phyloP scores from a whole-genome alignment of 148 eudicot species.

The Beta vulgaris region DNA sequence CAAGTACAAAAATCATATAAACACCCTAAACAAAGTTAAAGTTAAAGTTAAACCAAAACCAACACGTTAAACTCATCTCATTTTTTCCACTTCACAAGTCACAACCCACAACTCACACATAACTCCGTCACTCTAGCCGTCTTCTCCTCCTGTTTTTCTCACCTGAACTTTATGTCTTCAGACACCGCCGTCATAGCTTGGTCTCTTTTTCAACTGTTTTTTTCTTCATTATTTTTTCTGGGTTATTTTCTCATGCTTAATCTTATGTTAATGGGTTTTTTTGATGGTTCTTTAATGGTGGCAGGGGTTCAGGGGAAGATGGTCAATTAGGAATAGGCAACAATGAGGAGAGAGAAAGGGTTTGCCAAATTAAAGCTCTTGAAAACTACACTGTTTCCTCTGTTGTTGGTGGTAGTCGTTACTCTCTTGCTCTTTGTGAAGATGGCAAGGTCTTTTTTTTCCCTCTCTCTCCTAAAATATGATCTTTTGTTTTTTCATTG shows the following conservation, averaged over 20 bases:
- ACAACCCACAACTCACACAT: no score
- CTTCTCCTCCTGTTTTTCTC: background rate
- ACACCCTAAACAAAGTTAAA: background rate
- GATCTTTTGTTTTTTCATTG: background rate
- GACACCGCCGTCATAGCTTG: conserved; percentile 66
- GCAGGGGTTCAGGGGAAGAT: conserved; percentile 99
- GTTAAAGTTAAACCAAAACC: background rate
- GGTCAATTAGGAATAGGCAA: conserved; percentile 89
- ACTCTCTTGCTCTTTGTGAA: conserved; percentile 87
- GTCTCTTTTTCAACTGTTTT: conserved; percentile 25
- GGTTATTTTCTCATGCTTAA: background rate
- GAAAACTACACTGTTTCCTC: conserved; percentile 42
- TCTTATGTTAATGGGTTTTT: background rate
- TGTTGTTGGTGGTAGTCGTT: conserved; percentile 93
- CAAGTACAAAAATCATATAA: no score
- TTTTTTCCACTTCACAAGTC: background rate
- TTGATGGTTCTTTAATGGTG: background rate
- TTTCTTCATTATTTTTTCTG: background rate
- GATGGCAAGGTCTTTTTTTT: conserved; percentile 70
- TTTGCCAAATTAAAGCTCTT: conserved; percentile 61
- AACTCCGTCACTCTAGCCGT: conserved; percentile 11
- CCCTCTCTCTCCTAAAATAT: background rate
- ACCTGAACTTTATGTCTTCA: conserved; percentile 33
- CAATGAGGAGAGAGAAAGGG: conserved; percentile 79
- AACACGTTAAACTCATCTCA: background rate